Evolutionary conservation across 768 basidiomycete species (phyloP), one percentile per base, ranked within the genome.

Genomic region (Cystoderma amianthinum): DNA sequence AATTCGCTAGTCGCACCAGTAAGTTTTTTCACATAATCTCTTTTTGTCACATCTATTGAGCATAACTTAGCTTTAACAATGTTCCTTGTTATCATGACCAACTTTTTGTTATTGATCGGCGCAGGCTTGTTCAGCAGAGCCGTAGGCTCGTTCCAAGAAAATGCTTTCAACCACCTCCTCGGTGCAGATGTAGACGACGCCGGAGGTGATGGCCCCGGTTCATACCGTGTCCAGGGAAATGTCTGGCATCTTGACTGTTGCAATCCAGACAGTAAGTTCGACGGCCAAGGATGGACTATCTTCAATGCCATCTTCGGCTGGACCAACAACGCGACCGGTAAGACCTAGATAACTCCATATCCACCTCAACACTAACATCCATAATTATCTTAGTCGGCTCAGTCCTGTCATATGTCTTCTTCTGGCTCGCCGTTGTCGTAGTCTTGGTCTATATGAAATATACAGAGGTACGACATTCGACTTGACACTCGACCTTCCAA

Each of bases 31-130:
- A n/a, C n/a, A n/a, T n/a, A n/a, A n/a, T n/a, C n/a, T n/a, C n/a
- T n/a, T n/a, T 23, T 19, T 20, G 17, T n/a, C 11, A 15, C 5
- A 32, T 15, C 28, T 44, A 25, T 22, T 36, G n/a, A n/a, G n/a
- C n/a, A n/a, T n/a, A n/a, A n/a, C n/a, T 16, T 46, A 78, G 86
- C 90, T 1, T 68, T 97, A 23, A 81, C 77, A 23, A 64, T 92
- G 48, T 98, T 98, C 82, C 74, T 99, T 41, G 65, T 97, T 52
- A 69, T 80, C 39, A 98, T 96, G 72, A 95, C 95, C 39, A 89
- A 89, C 68, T 64, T 98, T 48, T 68, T 98, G 36, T 74, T 97
- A 49, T 80, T 98, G 52, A 90, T 99, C 60, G 95, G 95, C 19
- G 84, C 95, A 0, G 95, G 95, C 12, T 75, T 99, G 19, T 92